phyloP scores from a whole-genome alignment of 345 rosid genomes.

The Salix udensis region DNA sequence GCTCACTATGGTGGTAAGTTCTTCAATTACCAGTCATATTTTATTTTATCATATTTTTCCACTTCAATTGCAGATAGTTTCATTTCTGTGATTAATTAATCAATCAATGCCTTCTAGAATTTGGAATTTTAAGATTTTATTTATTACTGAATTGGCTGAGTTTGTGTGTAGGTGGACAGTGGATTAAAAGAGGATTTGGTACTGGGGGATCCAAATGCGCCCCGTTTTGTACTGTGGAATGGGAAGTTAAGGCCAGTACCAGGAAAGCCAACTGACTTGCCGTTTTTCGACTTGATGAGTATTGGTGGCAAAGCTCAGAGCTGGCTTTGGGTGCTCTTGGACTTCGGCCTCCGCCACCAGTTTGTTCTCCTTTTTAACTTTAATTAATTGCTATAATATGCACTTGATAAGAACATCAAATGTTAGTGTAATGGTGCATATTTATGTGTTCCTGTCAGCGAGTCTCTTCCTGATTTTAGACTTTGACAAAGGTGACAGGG shows the following conservation, averaged over 20 bases:
- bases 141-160: neutral
- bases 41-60: neutral
- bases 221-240: slow-evolving; percentile 83
- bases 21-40: neutral
- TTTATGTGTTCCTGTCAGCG: slow-evolving; percentile 5
- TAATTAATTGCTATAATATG: neutral
- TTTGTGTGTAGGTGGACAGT: slow-evolving; percentile 61
- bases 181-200: slow-evolving; percentile 83
- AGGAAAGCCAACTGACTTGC: slow-evolving; percentile 62
- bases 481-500: slow-evolving; percentile 87
- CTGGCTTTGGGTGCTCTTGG: slow-evolving; percentile 86
- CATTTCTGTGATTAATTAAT: neutral
- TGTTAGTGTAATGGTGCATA: neutral
- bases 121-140: neutral
- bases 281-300: slow-evolving; percentile 83
- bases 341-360: slow-evolving; percentile 84
- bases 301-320: slow-evolving; percentile 78
- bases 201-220: slow-evolving; percentile 89
- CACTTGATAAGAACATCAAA: neutral
- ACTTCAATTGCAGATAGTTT: neutral
- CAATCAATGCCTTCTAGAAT: neutral
- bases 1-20: slow-evolving; percentile 78
- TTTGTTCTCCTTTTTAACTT: slow-evolving; percentile 41
- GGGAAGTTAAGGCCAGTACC: slow-evolving; percentile 91
- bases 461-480: slow-evolving; percentile 41